These are phyloP conservation scores for Talaromyces albobiverticillius DNA, from an alignment of 2,329 filamentous ascomycete genomes.

Conservation along the genomic window DNA sequence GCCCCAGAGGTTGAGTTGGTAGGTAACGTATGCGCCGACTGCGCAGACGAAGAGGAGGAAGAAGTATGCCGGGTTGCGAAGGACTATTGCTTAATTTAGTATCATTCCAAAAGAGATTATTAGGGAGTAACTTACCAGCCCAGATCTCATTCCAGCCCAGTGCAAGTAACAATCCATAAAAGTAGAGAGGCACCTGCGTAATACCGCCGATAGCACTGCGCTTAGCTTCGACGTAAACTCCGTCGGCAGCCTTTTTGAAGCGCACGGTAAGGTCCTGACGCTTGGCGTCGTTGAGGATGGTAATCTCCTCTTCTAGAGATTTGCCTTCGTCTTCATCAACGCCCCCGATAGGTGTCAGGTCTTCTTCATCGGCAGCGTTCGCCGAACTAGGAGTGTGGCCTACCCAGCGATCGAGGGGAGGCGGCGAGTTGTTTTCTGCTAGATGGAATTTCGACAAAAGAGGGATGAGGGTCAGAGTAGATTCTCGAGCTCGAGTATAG, in stretches of 20 bases:
- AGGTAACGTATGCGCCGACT: slow-evolving; percentile 81
- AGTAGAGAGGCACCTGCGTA: slow-evolving; percentile 89
- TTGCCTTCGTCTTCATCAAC: slow-evolving; percentile 94
- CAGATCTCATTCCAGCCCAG: slow-evolving; percentile 99
- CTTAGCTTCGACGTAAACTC: slow-evolving; percentile 97
- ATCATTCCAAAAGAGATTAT: not conserved
- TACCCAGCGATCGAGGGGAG: slow-evolving; percentile 81
- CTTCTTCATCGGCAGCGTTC: slow-evolving; percentile 83
- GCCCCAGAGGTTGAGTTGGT: slow-evolving; percentile 90
- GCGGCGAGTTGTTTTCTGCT: slow-evolving; percentile 68
- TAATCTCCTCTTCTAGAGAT: slow-evolving; percentile 94
- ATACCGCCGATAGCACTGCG: slow-evolving; percentile 93
- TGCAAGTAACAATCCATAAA: slow-evolving; percentile 83
- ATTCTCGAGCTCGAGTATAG: slow-evolving; percentile 89
- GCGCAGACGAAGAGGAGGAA: slow-evolving; percentile 76
- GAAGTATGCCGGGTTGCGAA: slow-evolving; percentile 92
- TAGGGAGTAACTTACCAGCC: slow-evolving; percentile 63
- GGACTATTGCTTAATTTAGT: slow-evolving; percentile 56
- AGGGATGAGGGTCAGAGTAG: slow-evolving; percentile 85
- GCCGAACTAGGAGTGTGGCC: slow-evolving; percentile 72
- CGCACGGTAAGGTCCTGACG: slow-evolving; percentile 86
- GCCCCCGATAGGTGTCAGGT: slow-evolving; percentile 82
- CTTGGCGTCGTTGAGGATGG: slow-evolving; percentile 85
- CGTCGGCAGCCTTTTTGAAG: slow-evolving; percentile 98
- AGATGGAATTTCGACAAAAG: slow-evolving; percentile 82